phyloP scores from a whole-genome alignment of 257 asterid species.

The Asclepias syriaca region DNA sequence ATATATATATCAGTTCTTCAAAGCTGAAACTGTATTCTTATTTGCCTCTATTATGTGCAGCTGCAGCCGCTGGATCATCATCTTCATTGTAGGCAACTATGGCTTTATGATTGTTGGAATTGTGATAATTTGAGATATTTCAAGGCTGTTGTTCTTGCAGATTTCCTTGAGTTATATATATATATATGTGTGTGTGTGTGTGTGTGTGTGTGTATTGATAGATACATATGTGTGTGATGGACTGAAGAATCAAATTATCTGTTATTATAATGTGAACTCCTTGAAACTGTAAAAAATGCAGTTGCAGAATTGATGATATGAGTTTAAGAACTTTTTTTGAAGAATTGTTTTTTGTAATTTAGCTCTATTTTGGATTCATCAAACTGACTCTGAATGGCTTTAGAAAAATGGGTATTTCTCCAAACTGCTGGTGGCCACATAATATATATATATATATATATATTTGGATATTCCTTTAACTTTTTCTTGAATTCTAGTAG shows the following conservation, averaged over 20 bases:
- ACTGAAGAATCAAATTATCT: not conserved
- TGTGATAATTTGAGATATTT: not conserved
- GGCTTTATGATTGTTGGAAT: not conserved
- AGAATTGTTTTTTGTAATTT: too few species aligned
- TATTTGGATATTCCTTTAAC: too few species aligned
- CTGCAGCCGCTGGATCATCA: not conserved
- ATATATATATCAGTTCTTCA: too few species aligned
- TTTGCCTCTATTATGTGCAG: not conserved
- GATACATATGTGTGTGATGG: not conserved
- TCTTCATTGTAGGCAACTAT: not conserved
- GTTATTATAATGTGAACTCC: not conserved
- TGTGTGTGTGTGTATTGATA: not conserved
- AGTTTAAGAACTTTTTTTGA: not conserved
- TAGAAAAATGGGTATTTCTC: too few species aligned
- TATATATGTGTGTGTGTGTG: not conserved
- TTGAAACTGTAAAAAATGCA: not conserved
- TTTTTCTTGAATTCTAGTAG: too few species aligned
- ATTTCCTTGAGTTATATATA: not conserved
- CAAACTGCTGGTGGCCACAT: too few species aligned
- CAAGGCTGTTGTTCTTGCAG: not conserved
- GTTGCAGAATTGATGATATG: not conserved
- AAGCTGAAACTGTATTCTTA: too few species aligned
- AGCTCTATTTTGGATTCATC: too few species aligned
- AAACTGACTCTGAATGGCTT: too few species aligned
- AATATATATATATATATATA: too few species aligned